Conservation (phyloP, 1,139 yeast species). For the Magnusiomyces tetraspermus region DNA sequence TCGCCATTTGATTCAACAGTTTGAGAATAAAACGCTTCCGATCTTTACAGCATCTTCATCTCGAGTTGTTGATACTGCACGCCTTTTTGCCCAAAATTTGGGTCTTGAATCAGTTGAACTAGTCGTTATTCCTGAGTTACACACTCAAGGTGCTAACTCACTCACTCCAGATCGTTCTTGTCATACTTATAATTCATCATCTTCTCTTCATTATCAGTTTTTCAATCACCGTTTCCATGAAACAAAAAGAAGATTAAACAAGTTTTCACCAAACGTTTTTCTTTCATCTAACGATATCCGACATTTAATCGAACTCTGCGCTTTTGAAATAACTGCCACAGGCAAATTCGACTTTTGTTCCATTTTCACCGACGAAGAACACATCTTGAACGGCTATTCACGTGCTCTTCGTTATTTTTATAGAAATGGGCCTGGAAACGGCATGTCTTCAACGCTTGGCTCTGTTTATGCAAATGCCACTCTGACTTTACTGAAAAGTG, state of each 20-base stretch:
- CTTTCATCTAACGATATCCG: constrained; percentile 36
- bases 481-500: constrained; percentile 32
- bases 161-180: constrained; percentile 15
- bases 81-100: constrained; percentile 13
- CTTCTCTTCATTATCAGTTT: not conserved
- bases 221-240: constrained; percentile 7
- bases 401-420: constrained; percentile 41
- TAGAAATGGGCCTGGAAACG: constrained; percentile 44
- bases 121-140: constrained; percentile 10
- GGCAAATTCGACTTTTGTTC: constrained; percentile 45
- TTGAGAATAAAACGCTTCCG: constrained; percentile 4
- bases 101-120: constrained; percentile 9
- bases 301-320: constrained; percentile 40
- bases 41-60: constrained; percentile 16
- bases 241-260: constrained; percentile 6
- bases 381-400: constrained; percentile 38
- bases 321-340: constrained; percentile 43
- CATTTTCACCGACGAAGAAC: constrained; percentile 45
- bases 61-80: constrained; percentile 17
- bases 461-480: constrained; percentile 44
- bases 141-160: constrained; percentile 12
- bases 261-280: constrained; percentile 16
- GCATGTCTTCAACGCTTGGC: constrained; percentile 38
- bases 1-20: constrained; percentile 6
- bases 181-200: constrained; percentile 1